These are phyloP conservation scores for Solanum rostratum DNA, from an alignment of 257 asterid genomes.

Conservation along the genomic window DNA sequence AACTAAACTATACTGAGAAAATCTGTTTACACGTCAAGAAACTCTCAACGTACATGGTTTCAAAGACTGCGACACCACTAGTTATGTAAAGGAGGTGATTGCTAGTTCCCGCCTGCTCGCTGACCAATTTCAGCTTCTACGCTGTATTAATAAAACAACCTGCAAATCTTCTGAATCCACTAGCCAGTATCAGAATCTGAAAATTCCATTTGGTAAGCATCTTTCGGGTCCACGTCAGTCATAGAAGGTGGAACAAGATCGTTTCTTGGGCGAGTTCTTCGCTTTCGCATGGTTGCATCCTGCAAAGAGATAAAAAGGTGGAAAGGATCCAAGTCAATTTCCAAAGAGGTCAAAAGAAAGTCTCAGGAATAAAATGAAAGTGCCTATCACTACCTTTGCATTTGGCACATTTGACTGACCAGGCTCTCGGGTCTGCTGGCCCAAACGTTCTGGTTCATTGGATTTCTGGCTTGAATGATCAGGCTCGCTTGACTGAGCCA, in stretches of 20 bases:
- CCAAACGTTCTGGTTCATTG: neutral
- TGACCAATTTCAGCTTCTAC: neutral
- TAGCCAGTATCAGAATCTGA: slow-evolving; percentile 68
- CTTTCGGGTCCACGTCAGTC: slow-evolving; percentile 53
- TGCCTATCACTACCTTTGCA: slow-evolving; percentile 12
- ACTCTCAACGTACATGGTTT: neutral
- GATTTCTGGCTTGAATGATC: slow-evolving; percentile 27
- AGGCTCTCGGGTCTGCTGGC: slow-evolving; percentile 11
- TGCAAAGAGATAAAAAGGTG: slow-evolving; percentile 9
- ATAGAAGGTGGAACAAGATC: slow-evolving; percentile 66
- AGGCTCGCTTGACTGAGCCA: slow-evolving; percentile 18
- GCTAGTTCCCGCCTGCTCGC: neutral
- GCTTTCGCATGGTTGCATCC: slow-evolving; percentile 30
- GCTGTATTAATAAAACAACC: neutral
- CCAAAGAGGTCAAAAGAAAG: neutral
- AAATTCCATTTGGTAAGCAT: slow-evolving; percentile 46
- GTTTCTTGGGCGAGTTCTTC: slow-evolving; percentile 27
- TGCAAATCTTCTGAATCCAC: neutral
- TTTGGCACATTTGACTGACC: slow-evolving; percentile 19
- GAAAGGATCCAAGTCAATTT: neutral
- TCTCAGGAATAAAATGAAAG: neutral
- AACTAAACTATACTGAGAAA: neutral
- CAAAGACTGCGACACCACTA: neutral
- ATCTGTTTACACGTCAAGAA: neutral
- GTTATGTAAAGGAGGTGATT: neutral